phyloP scores from a whole-genome alignment of 2,329 filamentous ascomycete species.

The Xylariaceae sp. region DNA sequence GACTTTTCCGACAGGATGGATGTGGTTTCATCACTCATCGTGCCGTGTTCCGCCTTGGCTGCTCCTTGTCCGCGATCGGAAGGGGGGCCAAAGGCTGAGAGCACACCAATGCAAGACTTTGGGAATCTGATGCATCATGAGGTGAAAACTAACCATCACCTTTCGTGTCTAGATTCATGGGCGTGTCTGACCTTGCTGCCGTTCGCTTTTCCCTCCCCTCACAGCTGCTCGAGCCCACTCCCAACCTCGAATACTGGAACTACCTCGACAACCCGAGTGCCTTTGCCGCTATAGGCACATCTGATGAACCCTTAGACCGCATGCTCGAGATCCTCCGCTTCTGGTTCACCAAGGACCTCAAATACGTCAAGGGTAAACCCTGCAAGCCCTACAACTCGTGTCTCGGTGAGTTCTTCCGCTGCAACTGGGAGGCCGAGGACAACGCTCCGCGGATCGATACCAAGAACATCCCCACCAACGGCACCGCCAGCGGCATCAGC shows the following conservation, averaged over 20 bases:
- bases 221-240: slow-evolving; percentile 90
- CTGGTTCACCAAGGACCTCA: slow-evolving; percentile 98
- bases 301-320: slow-evolving; percentile 84
- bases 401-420: slow-evolving; percentile 95
- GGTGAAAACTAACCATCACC: slow-evolving; percentile 25
- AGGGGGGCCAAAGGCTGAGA: no score
- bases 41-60: neutral
- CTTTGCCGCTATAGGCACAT: slow-evolving; percentile 78
- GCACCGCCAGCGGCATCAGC: slow-evolving; percentile 27
- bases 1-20: neutral
- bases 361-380: slow-evolving; percentile 97
- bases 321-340: slow-evolving; percentile 94
- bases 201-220: slow-evolving; percentile 95
- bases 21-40: slow-evolving; percentile 3
- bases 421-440: slow-evolving; percentile 91
- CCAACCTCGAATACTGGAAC: slow-evolving; percentile 98
- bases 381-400: slow-evolving; percentile 99
- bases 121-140: neutral
- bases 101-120: neutral
- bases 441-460: slow-evolving; percentile 64
- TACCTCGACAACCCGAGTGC: slow-evolving; percentile 94
- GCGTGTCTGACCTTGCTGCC: slow-evolving; percentile 89
- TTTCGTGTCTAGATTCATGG: slow-evolving; percentile 69
- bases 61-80: slow-evolving; percentile 22
- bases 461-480: slow-evolving; percentile 32